Percentiles rank a stretch among this genome's conserved stretches.
These are phyloP conservation scores for Plantago lanceolata DNA, from an alignment of 305 asterid species.

Conservation along the genomic window DNA sequence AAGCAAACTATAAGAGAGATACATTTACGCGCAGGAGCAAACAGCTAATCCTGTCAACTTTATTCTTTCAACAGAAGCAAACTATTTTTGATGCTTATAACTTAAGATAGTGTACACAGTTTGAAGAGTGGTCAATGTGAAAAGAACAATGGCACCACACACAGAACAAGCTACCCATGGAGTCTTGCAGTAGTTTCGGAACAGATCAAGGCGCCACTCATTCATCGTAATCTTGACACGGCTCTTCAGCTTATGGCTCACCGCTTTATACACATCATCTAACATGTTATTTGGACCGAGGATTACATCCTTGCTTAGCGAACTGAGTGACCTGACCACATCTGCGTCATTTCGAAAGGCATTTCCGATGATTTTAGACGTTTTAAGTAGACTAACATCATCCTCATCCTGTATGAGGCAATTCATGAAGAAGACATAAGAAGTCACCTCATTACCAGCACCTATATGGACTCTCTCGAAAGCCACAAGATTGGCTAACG, in stretches of 20 bases:
- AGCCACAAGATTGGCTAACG: constrained; percentile 10
- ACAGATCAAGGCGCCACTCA: constrained; percentile 23
- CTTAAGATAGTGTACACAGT: constrained; percentile 24
- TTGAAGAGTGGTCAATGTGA: constrained; percentile 29
- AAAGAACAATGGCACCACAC: constrained; percentile 33
- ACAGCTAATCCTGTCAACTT: too few relatives aligned
- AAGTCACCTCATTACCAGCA: constrained; percentile 12
- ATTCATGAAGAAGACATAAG: constrained; percentile 17
- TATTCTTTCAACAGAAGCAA: neutral
- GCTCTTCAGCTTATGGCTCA: neutral
- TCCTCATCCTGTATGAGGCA: constrained; percentile 4
- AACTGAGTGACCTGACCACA: constrained; percentile 6
- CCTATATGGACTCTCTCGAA: constrained; percentile 21
- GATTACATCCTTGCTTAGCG: constrained; percentile 3
- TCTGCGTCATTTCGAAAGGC: constrained; percentile 7
- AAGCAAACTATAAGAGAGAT: too few relatives aligned
- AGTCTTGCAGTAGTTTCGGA: constrained; percentile 27
- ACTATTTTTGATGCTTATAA: neutral
- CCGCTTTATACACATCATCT: neutral
- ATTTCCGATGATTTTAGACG: constrained; percentile 3
- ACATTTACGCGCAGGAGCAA: too few relatives aligned
- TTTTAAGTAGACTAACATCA: constrained; percentile 20
- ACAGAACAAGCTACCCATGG: constrained; percentile 37
- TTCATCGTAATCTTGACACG: constrained; percentile 26
- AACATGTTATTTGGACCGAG: constrained; percentile 7